Conservation (phyloP, 345 rosid genomes). For the Stellera chamaejasme region DNA sequence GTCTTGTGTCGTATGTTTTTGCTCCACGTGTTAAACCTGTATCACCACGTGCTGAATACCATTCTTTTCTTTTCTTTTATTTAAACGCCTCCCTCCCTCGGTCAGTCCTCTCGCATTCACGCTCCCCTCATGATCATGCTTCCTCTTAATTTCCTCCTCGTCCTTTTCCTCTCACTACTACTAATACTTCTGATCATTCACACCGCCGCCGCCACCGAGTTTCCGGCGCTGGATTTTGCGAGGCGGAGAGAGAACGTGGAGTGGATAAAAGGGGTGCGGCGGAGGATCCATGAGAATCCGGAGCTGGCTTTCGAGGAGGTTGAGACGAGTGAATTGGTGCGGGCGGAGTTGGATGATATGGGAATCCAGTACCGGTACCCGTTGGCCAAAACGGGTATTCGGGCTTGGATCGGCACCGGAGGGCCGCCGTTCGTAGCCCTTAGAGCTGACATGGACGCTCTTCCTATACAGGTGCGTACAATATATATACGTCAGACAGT, state of each 20-base stretch:
- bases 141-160: no score
- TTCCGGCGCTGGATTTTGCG: constrained; percentile 22
- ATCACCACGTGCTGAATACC: constrained; percentile 34
- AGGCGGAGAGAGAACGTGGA: constrained; percentile 30
- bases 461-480: constrained; percentile 54
- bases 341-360: constrained; percentile 50
- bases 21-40: constrained; percentile 27
- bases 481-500: no score
- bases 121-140: no score
- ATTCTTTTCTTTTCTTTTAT: background rate
- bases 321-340: constrained; percentile 49
- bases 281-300: constrained; percentile 69
- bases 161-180: background rate
- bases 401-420: constrained; percentile 73
- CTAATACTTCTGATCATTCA: background rate
- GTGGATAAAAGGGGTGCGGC: constrained; percentile 52
- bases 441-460: constrained; percentile 84
- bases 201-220: no score
- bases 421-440: constrained; percentile 67
- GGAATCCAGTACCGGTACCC: constrained; percentile 44
- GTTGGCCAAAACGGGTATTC: constrained; percentile 63
- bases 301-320: constrained; percentile 69
- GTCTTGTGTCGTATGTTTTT: constrained; percentile 3
- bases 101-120: no score
- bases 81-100: background rate